Percentiles rank a stretch among this genome's conserved stretches.
Evolutionary conservation across 106 monocot genomes (phyloP).

Genomic region (Ottelia alismoides): DNA sequence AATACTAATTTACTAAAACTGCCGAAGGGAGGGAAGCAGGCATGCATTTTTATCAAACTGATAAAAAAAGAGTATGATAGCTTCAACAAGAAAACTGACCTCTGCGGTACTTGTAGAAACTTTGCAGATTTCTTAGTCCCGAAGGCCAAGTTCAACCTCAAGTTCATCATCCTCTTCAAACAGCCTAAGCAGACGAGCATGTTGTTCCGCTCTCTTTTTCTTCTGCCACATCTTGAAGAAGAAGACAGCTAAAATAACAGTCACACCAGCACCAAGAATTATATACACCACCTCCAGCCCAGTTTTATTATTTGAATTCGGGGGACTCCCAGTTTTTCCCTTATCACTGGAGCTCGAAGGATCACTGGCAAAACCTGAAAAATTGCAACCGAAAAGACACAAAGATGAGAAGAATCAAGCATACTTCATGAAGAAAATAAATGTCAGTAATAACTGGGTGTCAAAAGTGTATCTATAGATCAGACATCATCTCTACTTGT

Average conservation of each 20-base stretch:
- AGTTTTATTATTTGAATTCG: constrained; percentile 1
- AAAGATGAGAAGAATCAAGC: too few relatives aligned
- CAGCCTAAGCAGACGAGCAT: constrained; percentile 10
- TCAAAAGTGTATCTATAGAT: too few relatives aligned
- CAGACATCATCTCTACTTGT: too few relatives aligned
- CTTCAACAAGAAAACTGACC: too few relatives aligned
- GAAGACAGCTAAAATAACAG: neutral
- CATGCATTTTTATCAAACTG: too few relatives aligned
- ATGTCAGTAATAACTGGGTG: too few relatives aligned
- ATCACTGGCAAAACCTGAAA: constrained; percentile 6
- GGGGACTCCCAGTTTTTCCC: neutral
- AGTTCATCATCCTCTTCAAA: constrained; percentile 18
- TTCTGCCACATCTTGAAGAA: constrained; percentile 13
- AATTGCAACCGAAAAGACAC: neutral
- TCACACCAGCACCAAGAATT: constrained; percentile 1
- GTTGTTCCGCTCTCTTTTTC: constrained; percentile 14
- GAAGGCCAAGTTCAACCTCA: too few relatives aligned
- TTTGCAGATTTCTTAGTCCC: constrained; percentile 2
- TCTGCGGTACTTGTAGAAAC: neutral
- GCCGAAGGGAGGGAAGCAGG: too few relatives aligned
- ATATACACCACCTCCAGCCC: constrained; percentile 3
- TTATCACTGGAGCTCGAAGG: constrained; percentile 1
- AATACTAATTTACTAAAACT: too few relatives aligned
- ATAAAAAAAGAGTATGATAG: too few relatives aligned
- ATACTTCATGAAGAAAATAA: too few relatives aligned